phyloP scores from a whole-genome alignment of 208 protist species.

The Trypanosoma lewisi region DNA sequence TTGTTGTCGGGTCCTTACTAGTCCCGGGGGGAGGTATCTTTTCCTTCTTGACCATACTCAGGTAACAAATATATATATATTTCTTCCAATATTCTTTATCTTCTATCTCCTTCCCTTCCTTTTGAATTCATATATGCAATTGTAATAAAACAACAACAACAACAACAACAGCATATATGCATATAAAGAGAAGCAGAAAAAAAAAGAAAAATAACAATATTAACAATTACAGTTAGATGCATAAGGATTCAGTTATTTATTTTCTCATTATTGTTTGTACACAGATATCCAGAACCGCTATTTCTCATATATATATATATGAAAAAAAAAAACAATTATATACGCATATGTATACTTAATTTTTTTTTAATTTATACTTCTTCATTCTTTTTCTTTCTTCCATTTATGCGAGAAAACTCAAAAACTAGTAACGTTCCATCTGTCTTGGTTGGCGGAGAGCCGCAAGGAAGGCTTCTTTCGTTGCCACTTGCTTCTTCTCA shows the following conservation, averaged over 20 bases:
- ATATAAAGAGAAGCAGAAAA: background rate
- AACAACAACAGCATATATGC: conserved; percentile 4
- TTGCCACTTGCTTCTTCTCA: conserved; percentile 75
- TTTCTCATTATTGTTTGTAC: too few species aligned
- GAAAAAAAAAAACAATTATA: background rate
- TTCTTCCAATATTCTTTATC: too few species aligned
- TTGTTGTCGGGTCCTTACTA: conserved; percentile 70
- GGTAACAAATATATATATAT: too few species aligned
- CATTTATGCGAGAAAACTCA: background rate
- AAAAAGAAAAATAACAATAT: background rate
- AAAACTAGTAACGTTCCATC: conserved; percentile 23
- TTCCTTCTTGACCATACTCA: conserved; percentile 47
- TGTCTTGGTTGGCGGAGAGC: conserved; percentile 57
- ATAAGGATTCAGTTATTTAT: too few species aligned
- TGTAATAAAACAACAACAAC: conserved; percentile 1
- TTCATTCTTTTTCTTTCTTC: background rate
- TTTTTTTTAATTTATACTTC: background rate
- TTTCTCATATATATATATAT: conserved; percentile 1
- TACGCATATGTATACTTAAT: background rate
- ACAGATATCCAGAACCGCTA: too few species aligned
- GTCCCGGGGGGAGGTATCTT: conserved; percentile 77
- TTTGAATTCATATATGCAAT: background rate
- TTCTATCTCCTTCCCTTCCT: background rate
- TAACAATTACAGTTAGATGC: too few species aligned
- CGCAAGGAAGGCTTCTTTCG: conserved; percentile 76